Conservation (phyloP, 106 monocot genomes). For the Dendrobium chrysotoxum region DNA sequence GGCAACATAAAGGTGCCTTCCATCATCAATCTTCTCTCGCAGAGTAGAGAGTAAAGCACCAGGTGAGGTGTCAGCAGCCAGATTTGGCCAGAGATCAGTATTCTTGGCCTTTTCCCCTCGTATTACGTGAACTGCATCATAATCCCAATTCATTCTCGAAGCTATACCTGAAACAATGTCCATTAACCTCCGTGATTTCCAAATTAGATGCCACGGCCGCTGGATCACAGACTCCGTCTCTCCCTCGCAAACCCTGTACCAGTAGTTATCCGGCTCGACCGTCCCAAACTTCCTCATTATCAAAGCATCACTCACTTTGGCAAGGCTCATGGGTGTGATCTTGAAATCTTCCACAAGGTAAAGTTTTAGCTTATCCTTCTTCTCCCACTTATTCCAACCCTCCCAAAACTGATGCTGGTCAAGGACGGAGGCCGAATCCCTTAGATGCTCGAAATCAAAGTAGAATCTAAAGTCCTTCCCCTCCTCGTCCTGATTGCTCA, state of each 20-base stretch:
- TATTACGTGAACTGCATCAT: conserved; percentile 71
- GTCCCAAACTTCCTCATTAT: conserved; percentile 85
- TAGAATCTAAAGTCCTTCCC: conserved; percentile 91
- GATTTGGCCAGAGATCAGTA: conserved; percentile 53
- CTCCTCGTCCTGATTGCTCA: conserved; percentile 60
- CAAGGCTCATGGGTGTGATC: conserved; percentile 60
- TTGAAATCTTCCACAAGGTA: conserved; percentile 66
- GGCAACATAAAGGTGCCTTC: conserved; percentile 72
- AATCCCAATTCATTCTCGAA: conserved; percentile 75
- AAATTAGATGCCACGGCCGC: conserved; percentile 65
- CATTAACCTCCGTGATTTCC: conserved; percentile 68
- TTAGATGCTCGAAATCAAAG: conserved; percentile 90
- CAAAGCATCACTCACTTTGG: conserved; percentile 42
- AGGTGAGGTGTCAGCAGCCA: conserved; percentile 53
- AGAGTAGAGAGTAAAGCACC: conserved; percentile 50
- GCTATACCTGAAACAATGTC: conserved; percentile 75
- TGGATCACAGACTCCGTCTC: conserved; percentile 70
- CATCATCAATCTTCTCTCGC: conserved; percentile 53
- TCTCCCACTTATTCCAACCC: conserved; percentile 79
- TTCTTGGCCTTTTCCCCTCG: conserved; percentile 72
- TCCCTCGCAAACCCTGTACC: conserved; percentile 92
- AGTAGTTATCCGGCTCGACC: conserved; percentile 92
- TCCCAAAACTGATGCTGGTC: conserved; percentile 75
- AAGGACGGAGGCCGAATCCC: conserved; percentile 65
- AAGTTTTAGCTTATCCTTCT: conserved; percentile 49